These are phyloP conservation scores for Aegle marmelos DNA, from an alignment of 345 rosid species.

Conservation along the genomic window DNA sequence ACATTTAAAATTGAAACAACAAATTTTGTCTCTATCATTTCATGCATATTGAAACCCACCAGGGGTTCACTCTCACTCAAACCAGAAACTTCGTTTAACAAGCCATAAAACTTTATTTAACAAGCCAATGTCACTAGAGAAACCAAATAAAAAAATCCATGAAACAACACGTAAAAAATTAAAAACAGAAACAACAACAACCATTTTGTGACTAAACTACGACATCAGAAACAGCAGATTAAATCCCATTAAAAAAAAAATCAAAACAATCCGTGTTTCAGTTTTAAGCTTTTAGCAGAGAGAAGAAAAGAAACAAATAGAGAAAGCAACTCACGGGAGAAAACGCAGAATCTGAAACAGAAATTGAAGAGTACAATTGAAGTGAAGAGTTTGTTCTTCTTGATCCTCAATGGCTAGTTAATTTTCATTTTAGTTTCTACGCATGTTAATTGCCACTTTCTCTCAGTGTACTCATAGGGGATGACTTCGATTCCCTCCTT, in stretches of 20 bases:
- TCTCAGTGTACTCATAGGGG: background rate
- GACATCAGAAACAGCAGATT: background rate
- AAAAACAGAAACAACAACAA: background rate
- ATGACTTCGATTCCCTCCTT: background rate
- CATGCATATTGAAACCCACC: background rate
- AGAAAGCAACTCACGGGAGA: background rate
- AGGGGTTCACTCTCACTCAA: too few species aligned
- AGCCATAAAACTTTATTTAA: background rate
- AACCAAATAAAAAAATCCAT: background rate
- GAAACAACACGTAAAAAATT: background rate
- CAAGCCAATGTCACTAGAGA: background rate
- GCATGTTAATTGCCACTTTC: background rate
- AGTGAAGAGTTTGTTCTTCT: background rate
- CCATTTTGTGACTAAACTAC: background rate
- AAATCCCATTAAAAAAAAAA: background rate
- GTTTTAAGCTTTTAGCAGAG: background rate
- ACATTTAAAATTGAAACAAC: background rate
- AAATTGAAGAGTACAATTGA: background rate
- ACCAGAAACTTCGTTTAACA: too few species aligned
- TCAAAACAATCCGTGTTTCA: background rate
- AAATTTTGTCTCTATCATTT: background rate
- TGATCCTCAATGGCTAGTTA: constrained; percentile 7
- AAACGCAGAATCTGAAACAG: background rate
- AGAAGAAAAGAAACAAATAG: background rate
- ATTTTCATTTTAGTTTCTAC: background rate